Evolutionary conservation across 208 protist genomes (phyloP), one percentile per base, ranked within the genome.

Genomic region (Crithidia sp.): DNA sequence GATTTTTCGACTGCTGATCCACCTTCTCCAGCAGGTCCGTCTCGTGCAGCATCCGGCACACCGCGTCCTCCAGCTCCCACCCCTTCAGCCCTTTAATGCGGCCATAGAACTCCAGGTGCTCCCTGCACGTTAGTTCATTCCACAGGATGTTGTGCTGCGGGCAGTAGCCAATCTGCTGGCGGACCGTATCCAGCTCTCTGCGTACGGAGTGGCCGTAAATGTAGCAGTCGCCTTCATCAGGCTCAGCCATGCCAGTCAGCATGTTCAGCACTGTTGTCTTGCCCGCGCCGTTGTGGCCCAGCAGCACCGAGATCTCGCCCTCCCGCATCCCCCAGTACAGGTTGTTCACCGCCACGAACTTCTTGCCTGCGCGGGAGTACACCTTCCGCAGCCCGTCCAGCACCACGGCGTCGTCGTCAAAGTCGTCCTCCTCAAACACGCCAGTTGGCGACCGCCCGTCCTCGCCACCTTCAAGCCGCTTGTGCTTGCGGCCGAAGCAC

Each of bases 91-190:
- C 96, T 64, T 98, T 98, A 43, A 99, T 79, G 37, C 67, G 67
- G 0, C 73, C 91, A 74, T 87, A 99, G 67, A 94, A 98, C 70
- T 83, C 59, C 8, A 99, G 75, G 75, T 98, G 95, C 58, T 99
- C 95, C 7, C 67, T 37, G 41, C 84, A 88, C 43, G 92, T 98
- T 43, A 99, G 91, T 43, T 87, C 40, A 39, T 83, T 69, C 53
- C 89, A 84, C 58, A 95, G 83, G 44, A 81, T 74, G 39, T 79
- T 75, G 62, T 95, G 77, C 37, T 95, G 58, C 71, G 82, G 78
- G 45, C 75, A 82, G 63, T 67, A 82, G 49, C 97, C 96, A 37
- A 98, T 88, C 49, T 88, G 67, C 61, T 89, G 79, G 6, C 88
- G 82, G 36, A 91, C 86, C 9, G 67, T 37, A n/a, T 62, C 40